phyloP scores from a whole-genome alignment of 257 asterid genomes.

The Lithospermum erythrorhizon region DNA sequence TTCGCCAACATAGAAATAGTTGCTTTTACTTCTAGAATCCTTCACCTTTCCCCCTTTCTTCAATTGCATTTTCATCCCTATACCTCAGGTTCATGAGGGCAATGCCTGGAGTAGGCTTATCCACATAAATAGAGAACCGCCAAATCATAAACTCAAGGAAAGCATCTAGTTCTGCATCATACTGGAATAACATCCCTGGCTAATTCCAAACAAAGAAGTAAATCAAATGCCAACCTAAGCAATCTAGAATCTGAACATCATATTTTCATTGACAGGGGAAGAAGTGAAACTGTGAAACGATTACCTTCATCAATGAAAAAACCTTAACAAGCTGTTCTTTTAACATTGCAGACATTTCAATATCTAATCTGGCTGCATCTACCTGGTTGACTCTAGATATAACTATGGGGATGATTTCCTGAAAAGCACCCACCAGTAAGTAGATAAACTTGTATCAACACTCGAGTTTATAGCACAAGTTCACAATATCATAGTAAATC shows the following conservation, averaged over 20 bases:
- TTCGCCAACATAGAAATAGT: not conserved
- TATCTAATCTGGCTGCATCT: constrained; percentile 83
- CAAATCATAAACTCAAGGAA: constrained; percentile 89
- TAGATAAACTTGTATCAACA: not conserved
- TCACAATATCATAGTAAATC: no score
- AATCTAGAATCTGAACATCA: constrained; percentile 15
- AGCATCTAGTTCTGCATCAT: constrained; percentile 96
- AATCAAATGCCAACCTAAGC: constrained; percentile 29
- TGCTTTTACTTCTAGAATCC: constrained; percentile 2
- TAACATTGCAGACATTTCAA: constrained; percentile 97
- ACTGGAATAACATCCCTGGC: constrained; percentile 98
- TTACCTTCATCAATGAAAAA: constrained; percentile 86
- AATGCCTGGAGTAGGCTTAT: constrained; percentile 96
- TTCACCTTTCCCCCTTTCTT: constrained; percentile 69
- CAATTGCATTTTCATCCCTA: constrained; percentile 85
- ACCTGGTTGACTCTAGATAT: constrained; percentile 88
- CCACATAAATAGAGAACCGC: constrained; percentile 97
- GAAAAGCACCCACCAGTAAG: constrained; percentile 10
- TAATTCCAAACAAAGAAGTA: constrained; percentile 45
- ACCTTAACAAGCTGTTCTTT: constrained; percentile 92
- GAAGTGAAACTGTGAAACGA: constrained; percentile 13
- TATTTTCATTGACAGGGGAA: constrained; percentile 6
- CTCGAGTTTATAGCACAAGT: not conserved
- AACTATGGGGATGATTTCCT: constrained; percentile 65
- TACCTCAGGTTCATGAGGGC: constrained; percentile 76